phyloP scores from a whole-genome alignment of 202 grass and related monocot genomes.

The Hordeum pubiflorum region DNA sequence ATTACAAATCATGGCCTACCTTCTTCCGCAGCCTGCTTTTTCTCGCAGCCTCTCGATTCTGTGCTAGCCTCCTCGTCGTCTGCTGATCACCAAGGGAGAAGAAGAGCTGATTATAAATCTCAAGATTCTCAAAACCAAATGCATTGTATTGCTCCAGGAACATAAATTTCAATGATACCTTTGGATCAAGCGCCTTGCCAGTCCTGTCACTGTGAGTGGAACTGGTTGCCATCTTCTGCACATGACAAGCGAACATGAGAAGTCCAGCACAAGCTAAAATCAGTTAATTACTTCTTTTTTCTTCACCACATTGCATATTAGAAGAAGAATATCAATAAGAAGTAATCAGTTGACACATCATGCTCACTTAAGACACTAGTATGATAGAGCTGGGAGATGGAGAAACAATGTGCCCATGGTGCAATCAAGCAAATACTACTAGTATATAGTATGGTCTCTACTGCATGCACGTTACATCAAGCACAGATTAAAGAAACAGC shows the following conservation, averaged over 20 bases:
- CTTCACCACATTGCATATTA: not conserved
- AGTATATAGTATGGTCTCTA: not conserved
- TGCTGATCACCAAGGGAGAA: constrained; percentile 15
- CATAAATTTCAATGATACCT: constrained; percentile 33
- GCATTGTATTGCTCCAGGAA: not conserved
- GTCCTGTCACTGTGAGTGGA: constrained; percentile 40
- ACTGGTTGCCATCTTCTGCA: constrained; percentile 43
- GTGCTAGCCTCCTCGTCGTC: constrained; percentile 65
- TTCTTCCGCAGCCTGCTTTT: constrained; percentile 89
- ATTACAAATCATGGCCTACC: constrained; percentile 28
- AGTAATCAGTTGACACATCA: not conserved
- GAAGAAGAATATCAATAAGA: not conserved
- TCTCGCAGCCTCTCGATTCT: constrained; percentile 87
- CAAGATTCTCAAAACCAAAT: not conserved
- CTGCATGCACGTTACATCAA: constrained; percentile 31
- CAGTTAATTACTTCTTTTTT: not conserved
- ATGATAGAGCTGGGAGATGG: not conserved
- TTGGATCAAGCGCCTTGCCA: constrained; percentile 56
- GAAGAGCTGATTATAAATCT: not conserved
- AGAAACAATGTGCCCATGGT: not conserved
- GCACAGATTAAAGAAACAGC: constrained; percentile 14
- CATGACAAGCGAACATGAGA: constrained; percentile 13
- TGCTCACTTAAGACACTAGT: not conserved
- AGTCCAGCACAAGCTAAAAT: constrained; percentile 1
- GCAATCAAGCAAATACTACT: not conserved